These are phyloP conservation scores for Thelonectria olida DNA, from an alignment of 2,329 filamentous ascomycete genomes.

Conservation along the genomic window DNA sequence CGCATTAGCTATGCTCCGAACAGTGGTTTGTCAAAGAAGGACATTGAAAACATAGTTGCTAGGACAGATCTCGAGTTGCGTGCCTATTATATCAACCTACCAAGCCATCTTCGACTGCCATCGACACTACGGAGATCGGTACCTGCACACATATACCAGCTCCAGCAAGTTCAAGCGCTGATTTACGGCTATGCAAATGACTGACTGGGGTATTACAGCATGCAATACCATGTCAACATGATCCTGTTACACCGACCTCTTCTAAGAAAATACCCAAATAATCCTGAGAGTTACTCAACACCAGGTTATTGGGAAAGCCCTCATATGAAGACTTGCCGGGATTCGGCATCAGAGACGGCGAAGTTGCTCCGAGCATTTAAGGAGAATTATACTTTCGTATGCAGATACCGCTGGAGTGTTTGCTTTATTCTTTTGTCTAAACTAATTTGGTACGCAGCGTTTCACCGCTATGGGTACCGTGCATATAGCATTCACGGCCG, in stretches of 20 bases:
- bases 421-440: neutral
- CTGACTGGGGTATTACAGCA: neutral
- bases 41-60: slow-evolving; percentile 3
- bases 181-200: too few relatives aligned
- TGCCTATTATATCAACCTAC: slow-evolving; percentile 1
- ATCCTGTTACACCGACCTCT: slow-evolving; percentile 36
- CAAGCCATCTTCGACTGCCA: slow-evolving; percentile 13
- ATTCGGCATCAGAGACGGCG: slow-evolving; percentile 32
- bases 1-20: slow-evolving; percentile 11
- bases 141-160: slow-evolving; percentile 33
- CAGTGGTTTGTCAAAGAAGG: neutral
- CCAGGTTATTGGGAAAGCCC: neutral
- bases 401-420: too few relatives aligned
- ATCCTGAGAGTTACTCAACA: neutral
- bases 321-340: slow-evolving; percentile 28
- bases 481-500: neutral
- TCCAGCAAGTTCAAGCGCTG: slow-evolving; percentile 35
- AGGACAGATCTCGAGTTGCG: slow-evolving; percentile 9
- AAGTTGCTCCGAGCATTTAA: slow-evolving; percentile 31
- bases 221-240: slow-evolving; percentile 34
- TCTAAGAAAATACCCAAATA: too few relatives aligned
- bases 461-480: neutral
- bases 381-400: slow-evolving; percentile 34
- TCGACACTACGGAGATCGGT: neutral
- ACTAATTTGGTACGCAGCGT: neutral